These are phyloP conservation scores for Botrytis squamosa DNA, from an alignment of 2,329 filamentous ascomycete genomes.

Conservation along the genomic window DNA sequence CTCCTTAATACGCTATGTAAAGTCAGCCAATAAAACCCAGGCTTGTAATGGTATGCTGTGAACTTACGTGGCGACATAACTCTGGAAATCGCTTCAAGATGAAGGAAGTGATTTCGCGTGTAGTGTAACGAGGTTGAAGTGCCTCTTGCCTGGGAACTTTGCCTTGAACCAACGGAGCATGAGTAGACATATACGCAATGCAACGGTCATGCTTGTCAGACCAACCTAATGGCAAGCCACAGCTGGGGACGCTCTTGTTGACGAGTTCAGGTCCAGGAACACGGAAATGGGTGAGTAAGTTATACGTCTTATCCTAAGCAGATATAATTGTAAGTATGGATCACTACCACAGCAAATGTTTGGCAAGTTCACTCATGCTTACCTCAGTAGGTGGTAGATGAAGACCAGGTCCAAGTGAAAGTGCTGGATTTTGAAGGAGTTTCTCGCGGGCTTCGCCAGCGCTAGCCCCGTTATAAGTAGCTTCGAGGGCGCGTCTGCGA, in stretches of 20 bases:
- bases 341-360: not conserved
- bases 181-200: constrained; percentile 22
- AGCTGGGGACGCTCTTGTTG: constrained; percentile 18
- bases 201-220: constrained; percentile 21
- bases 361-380: not conserved
- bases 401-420: not conserved
- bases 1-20: constrained; percentile 15
- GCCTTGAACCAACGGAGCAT: constrained; percentile 17
- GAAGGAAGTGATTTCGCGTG: constrained; percentile 1
- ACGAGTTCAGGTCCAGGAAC: constrained; percentile 20
- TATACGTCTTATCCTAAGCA: constrained; percentile 3
- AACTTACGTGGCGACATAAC: constrained; percentile 9
- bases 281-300: constrained; percentile 15
- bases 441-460: constrained; percentile 13
- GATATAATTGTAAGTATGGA: not conserved
- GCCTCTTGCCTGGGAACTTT: constrained; percentile 20
- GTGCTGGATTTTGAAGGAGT: constrained; percentile 12
- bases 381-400: constrained; percentile 2
- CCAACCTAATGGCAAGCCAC: constrained; percentile 19
- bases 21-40: not conserved
- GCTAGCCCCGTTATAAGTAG: constrained; percentile 11
- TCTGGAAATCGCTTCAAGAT: constrained; percentile 15
- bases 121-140: constrained; percentile 4
- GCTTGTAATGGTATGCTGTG: not conserved
- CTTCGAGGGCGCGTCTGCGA: constrained; percentile 2